These are phyloP conservation scores for Lachancea fermentati DNA, from an alignment of 805 yeast species.

Conservation along the genomic window DNA sequence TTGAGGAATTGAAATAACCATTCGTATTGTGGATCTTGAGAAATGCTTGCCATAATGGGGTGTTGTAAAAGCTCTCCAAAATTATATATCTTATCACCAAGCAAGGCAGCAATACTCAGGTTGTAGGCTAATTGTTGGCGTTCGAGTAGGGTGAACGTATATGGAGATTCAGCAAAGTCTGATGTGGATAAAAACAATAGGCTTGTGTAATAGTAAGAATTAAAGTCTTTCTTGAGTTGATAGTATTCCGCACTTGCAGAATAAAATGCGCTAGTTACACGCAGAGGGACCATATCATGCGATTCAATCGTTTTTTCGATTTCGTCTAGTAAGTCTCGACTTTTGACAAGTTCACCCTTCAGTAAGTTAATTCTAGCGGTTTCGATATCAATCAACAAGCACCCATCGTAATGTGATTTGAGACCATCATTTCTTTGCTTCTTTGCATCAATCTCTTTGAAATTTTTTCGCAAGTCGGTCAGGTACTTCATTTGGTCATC, in stretches of 20 bases:
- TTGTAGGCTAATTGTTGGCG: conserved; percentile 60
- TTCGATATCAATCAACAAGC: conserved; percentile 58
- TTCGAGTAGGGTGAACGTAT: conserved; percentile 21
- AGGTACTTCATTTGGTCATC: conserved; percentile 50
- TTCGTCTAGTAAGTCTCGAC: conserved; percentile 62
- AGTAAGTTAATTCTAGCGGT: conserved; percentile 65
- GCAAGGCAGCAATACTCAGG: conserved; percentile 75
- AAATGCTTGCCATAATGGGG: conserved; percentile 59
- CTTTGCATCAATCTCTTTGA: conserved; percentile 34
- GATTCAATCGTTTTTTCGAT: conserved; percentile 53
- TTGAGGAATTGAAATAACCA: conserved; percentile 73
- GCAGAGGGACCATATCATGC: conserved; percentile 49
- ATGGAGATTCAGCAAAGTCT: conserved; percentile 33
- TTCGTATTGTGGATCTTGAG: conserved; percentile 41
- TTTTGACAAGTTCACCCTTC: conserved; percentile 48
- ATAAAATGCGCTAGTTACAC: conserved; percentile 78
- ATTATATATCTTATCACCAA: conserved; percentile 89
- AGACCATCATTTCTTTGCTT: conserved; percentile 33
- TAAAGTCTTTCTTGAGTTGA: conserved; percentile 72
- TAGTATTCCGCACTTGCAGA: conserved; percentile 71
- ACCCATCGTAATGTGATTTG: conserved; percentile 46
- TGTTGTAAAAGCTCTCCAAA: conserved; percentile 93
- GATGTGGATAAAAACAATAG: conserved; percentile 78
- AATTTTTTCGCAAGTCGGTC: conserved; percentile 40
- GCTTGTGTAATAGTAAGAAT: conserved; percentile 73